Evolutionary conservation across 768 basidiomycete genomes (phyloP).

Genomic region (Clavulina sp.): DNA sequence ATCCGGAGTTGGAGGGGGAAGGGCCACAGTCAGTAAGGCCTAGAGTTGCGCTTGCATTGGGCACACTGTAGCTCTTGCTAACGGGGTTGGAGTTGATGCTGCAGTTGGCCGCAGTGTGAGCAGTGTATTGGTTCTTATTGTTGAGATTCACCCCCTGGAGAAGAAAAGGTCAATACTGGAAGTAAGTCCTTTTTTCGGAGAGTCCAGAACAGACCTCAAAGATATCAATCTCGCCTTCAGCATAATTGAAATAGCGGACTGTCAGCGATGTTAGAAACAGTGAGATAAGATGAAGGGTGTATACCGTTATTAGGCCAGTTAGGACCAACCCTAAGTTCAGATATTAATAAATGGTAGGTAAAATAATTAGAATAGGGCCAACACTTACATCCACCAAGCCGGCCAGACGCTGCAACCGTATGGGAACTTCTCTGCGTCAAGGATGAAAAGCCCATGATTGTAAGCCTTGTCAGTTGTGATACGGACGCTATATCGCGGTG

Average conservation of each 20-base stretch:
- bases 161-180: too few relatives aligned
- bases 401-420: slow-evolving; percentile 38
- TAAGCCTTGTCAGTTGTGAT: slow-evolving; percentile 47
- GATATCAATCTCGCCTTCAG: slow-evolving; percentile 19
- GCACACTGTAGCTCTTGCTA: not conserved
- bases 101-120: slow-evolving; percentile 9
- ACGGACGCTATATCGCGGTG: slow-evolving; percentile 31
- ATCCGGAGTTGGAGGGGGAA: slow-evolving; percentile 14
- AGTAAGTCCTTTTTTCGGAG: too few relatives aligned
- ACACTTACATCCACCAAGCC: slow-evolving; percentile 12
- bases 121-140: slow-evolving; percentile 10
- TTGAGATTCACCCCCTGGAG: slow-evolving; percentile 11
- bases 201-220: slow-evolving; percentile 13
- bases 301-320: slow-evolving; percentile 41
- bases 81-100: not conserved
- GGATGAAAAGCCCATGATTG: slow-evolving; percentile 49
- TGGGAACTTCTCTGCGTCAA: slow-evolving; percentile 55
- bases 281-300: too few relatives aligned
- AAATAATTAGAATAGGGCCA: not conserved
- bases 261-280: too few relatives aligned
- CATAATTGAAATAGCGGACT: slow-evolving; percentile 26
- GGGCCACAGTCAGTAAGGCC: not conserved
- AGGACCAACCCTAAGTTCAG: slow-evolving; percentile 12
- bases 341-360: not conserved
- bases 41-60: not conserved